Percentiles rank a stretch among this genome's conserved stretches.
Conservation (phyloP, 768 basidiomycete genomes). For the Boletellus ananiceps region DNA sequence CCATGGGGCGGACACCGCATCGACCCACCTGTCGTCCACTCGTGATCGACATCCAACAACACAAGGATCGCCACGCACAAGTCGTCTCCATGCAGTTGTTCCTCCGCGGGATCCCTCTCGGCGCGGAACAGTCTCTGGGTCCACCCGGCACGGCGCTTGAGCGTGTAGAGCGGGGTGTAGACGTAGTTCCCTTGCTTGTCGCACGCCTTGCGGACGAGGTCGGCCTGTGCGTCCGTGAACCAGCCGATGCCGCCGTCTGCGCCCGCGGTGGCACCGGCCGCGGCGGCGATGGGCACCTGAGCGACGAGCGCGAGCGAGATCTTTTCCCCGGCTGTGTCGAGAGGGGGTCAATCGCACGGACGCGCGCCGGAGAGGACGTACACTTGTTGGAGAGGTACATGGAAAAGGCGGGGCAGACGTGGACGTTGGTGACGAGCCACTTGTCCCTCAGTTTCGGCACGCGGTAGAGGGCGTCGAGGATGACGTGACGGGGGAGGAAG, state of each 20-base stretch:
- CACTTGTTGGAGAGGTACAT: slow-evolving; percentile 32
- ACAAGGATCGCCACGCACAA: slow-evolving; percentile 12
- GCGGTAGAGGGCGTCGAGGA: slow-evolving; percentile 24
- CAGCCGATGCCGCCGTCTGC: slow-evolving; percentile 14
- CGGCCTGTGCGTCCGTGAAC: slow-evolving; percentile 18
- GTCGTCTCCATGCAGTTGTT: slow-evolving; percentile 1
- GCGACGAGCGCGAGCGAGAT: slow-evolving; percentile 21
- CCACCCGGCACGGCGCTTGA: slow-evolving; percentile 15
- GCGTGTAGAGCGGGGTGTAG: slow-evolving; percentile 26
- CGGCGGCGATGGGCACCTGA: slow-evolving; percentile 10
- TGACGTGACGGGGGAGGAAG: slow-evolving; percentile 17
- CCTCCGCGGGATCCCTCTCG: background rate
- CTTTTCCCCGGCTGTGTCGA: slow-evolving; percentile 21
- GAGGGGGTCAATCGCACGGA: background rate
- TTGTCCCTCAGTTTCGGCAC: slow-evolving; percentile 27
- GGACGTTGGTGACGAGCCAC: slow-evolving; percentile 30
- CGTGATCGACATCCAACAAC: background rate
- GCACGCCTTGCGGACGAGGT: slow-evolving; percentile 21
- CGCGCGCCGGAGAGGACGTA: background rate
- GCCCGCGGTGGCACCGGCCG: slow-evolving; percentile 9
- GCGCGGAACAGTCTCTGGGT: slow-evolving; percentile 8
- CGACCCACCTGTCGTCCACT: slow-evolving; percentile 20
- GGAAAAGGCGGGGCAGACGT: slow-evolving; percentile 32
- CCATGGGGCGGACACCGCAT: slow-evolving; percentile 16
- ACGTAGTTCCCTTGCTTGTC: slow-evolving; percentile 19